Conservation (phyloP, 371 early-diverging fungal species). For the Apophysomyces sp. region DNA sequence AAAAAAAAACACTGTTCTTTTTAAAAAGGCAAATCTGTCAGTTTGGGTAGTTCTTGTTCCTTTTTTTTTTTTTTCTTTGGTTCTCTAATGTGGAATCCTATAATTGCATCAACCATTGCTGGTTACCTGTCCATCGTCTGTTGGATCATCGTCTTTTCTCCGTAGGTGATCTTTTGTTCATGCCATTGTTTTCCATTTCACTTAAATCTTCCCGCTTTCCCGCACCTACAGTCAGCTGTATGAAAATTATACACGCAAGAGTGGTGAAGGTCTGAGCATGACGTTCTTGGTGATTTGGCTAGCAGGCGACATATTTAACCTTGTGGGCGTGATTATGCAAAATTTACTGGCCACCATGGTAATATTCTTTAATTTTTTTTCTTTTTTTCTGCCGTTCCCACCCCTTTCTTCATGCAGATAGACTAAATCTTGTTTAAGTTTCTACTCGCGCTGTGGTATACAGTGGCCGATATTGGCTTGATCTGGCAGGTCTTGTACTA, state of each 20-base stretch:
- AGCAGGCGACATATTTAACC: slow-evolving; percentile 80
- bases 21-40: neutral
- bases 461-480: slow-evolving; percentile 48
- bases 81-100: slow-evolving; percentile 4
- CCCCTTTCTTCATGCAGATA: neutral
- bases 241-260: slow-evolving; percentile 60
- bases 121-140: slow-evolving; percentile 10
- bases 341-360: slow-evolving; percentile 68
- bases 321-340: slow-evolving; percentile 75
- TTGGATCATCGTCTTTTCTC: slow-evolving; percentile 9
- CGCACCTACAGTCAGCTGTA: slow-evolving; percentile 49
- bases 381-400: neutral
- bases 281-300: slow-evolving; percentile 80
- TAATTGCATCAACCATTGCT: neutral
- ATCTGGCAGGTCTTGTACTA: slow-evolving; percentile 59
- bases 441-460: slow-evolving; percentile 48
- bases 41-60: neutral
- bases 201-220: neutral
- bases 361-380: slow-evolving; percentile 4
- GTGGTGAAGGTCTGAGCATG: slow-evolving; percentile 66
- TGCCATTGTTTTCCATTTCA: neutral
- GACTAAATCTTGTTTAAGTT: slow-evolving; percentile 19
- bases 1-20: neutral
- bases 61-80: neutral
- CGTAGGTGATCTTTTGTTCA: slow-evolving; percentile 1